phyloP scores from a whole-genome alignment of 495 filamentous ascomycete species.

The Trichoderma gamsii region DNA sequence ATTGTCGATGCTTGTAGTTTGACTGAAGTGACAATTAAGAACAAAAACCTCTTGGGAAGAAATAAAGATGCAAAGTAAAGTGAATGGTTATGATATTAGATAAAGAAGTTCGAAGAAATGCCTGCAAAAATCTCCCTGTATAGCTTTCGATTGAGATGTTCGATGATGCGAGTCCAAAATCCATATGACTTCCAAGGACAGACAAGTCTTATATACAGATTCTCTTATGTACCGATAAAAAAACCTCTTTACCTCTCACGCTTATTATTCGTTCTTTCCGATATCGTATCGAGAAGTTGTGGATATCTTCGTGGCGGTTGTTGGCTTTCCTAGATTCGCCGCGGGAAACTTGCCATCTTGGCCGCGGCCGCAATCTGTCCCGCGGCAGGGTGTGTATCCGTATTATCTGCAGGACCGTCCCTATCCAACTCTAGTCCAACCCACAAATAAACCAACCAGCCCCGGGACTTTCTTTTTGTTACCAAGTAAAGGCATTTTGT shows the following conservation, averaged over 20 bases:
- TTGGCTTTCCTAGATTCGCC: not conserved
- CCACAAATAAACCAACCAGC: not conserved
- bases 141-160: not conserved
- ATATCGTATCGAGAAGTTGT: slow-evolving; percentile 1
- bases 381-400: not conserved
- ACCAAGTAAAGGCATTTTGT: slow-evolving; percentile 13
- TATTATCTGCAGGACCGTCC: not conserved
- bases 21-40: not conserved
- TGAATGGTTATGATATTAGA: no score
- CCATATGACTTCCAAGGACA: not conserved
- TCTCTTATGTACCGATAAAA: no score
- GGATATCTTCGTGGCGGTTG: not conserved
- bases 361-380: not conserved
- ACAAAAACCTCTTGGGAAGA: not conserved
- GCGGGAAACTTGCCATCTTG: not conserved
- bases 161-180: not conserved
- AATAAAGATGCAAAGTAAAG: not conserved
- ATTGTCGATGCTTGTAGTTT: not conserved
- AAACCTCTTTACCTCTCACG: not conserved
- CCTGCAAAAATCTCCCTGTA: no score
- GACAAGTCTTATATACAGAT: not conserved
- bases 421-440: not conserved
- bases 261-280: not conserved
- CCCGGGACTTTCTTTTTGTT: not conserved
- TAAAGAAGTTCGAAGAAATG: no score